phyloP scores from a whole-genome alignment of 768 basidiomycete species.

The Agrocybe praecox region DNA sequence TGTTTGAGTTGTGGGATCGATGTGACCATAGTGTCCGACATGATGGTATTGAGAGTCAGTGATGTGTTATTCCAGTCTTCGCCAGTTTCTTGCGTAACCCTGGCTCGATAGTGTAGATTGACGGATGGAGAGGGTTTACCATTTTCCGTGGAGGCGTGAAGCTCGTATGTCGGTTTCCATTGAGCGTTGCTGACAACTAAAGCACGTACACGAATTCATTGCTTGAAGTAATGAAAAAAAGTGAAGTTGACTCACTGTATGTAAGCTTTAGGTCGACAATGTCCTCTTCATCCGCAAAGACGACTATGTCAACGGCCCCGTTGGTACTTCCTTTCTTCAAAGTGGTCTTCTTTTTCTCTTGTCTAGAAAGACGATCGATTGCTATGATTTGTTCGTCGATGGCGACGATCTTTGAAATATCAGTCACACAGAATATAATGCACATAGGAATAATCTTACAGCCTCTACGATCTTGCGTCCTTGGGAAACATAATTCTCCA shows the following conservation, averaged over 20 bases:
- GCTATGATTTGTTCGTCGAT: conserved; percentile 43
- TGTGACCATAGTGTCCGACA: conserved; percentile 33
- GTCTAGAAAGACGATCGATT: conserved; percentile 40
- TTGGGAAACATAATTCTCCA: not conserved
- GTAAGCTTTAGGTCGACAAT: conserved; percentile 48
- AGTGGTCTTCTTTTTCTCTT: conserved; percentile 31
- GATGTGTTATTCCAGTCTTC: conserved; percentile 59
- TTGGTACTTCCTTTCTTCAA: conserved; percentile 34
- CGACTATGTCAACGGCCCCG: conserved; percentile 43
- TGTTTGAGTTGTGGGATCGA: conserved; percentile 35
- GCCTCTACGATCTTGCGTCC: not conserved
- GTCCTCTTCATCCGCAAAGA: conserved; percentile 38
- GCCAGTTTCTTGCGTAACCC: conserved; percentile 55
- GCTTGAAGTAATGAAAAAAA: not conserved
- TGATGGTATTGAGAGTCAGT: conserved; percentile 55
- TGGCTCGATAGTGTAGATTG: conserved; percentile 56
- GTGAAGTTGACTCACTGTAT: conserved; percentile 43
- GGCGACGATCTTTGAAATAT: conserved; percentile 26
- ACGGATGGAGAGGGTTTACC: conserved; percentile 47
- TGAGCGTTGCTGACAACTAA: conserved; percentile 53
- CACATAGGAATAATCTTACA: not conserved
- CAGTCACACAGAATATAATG: not conserved
- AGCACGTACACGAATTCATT: not conserved
- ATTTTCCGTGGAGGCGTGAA: conserved; percentile 51
- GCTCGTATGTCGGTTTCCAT: conserved; percentile 61